Conservation (phyloP, 768 basidiomycete species). For the Phlebiopsis gigantea region DNA sequence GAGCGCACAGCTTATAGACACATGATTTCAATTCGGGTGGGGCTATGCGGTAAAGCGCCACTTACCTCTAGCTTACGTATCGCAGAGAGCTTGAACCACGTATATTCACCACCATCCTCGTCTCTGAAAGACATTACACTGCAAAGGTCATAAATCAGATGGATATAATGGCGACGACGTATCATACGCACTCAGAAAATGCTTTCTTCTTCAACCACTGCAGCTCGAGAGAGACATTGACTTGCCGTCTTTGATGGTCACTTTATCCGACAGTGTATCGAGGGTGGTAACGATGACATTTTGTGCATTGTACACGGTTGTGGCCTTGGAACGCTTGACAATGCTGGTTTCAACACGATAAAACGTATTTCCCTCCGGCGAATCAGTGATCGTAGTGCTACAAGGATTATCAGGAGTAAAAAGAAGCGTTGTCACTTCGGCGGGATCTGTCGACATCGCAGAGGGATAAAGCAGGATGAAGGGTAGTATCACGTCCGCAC, state of each 20-base stretch:
- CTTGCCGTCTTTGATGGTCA: slow-evolving; percentile 28
- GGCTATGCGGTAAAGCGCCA: too few species aligned
- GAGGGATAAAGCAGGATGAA: too few species aligned
- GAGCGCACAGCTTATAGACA: too few species aligned
- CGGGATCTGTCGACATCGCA: too few species aligned
- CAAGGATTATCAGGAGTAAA: slow-evolving; percentile 37
- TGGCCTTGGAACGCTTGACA: slow-evolving; percentile 24
- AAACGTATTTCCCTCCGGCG: slow-evolving; percentile 26
- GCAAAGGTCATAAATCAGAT: background rate
- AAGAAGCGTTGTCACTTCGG: background rate
- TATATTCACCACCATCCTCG: slow-evolving; percentile 29
- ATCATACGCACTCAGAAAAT: slow-evolving; percentile 30
- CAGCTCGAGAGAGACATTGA: slow-evolving; percentile 29
- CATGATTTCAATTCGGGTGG: too few species aligned
- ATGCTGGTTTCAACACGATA: slow-evolving; percentile 31
- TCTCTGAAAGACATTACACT: slow-evolving; percentile 36
- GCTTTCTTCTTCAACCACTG: slow-evolving; percentile 38
- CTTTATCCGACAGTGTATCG: slow-evolving; percentile 29
- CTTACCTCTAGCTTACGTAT: slow-evolving; percentile 33
- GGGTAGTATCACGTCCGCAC: too few species aligned
- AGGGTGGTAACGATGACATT: slow-evolving; percentile 32
- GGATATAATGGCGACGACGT: background rate
- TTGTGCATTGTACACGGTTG: slow-evolving; percentile 27
- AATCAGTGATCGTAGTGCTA: slow-evolving; percentile 31
- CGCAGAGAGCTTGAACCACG: slow-evolving; percentile 29